Conservation (phyloP, 2,329 filamentous ascomycete species). For the Fusarium sp. region DNA sequence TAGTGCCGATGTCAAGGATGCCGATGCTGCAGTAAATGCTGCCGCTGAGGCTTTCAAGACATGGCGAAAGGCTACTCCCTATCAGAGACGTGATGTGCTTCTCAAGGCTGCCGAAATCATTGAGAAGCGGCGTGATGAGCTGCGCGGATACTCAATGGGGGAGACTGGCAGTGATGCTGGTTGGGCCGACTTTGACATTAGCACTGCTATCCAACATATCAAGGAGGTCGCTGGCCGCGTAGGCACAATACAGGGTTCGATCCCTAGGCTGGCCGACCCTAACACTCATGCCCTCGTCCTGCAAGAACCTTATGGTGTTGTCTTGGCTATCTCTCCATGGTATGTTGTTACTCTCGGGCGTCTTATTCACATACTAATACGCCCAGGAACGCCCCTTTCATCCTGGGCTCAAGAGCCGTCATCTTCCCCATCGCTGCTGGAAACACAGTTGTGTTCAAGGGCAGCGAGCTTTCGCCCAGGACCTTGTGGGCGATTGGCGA, state of each 20-base stretch:
- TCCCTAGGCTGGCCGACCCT: constrained; percentile 50
- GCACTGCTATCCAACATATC: constrained; percentile 52
- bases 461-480: constrained; percentile 74
- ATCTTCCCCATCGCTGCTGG: constrained; percentile 78
- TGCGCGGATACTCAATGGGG: constrained; percentile 67
- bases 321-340: constrained; percentile 86
- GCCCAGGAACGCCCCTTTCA: constrained; percentile 67
- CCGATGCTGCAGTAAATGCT: constrained; percentile 62
- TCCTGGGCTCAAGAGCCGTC: constrained; percentile 66
- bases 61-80: constrained; percentile 74
- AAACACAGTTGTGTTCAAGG: constrained; percentile 83
- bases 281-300: constrained; percentile 69
- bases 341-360: constrained; percentile 52
- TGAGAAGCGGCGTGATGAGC: constrained; percentile 68
- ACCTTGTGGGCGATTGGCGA: constrained; percentile 72
- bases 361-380: background rate
- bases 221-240: constrained; percentile 59
- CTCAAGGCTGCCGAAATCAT: constrained; percentile 76
- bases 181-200: constrained; percentile 58
- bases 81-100: constrained; percentile 75
- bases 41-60: constrained; percentile 76
- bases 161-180: constrained; percentile 57
- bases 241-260: constrained; percentile 51
- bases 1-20: constrained; percentile 67
- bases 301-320: constrained; percentile 83